Evolutionary conservation across 2,329 filamentous ascomycete genomes (phyloP), one percentile per base, ranked within the genome.

Genomic region (Coniochaeta sp.): DNA sequence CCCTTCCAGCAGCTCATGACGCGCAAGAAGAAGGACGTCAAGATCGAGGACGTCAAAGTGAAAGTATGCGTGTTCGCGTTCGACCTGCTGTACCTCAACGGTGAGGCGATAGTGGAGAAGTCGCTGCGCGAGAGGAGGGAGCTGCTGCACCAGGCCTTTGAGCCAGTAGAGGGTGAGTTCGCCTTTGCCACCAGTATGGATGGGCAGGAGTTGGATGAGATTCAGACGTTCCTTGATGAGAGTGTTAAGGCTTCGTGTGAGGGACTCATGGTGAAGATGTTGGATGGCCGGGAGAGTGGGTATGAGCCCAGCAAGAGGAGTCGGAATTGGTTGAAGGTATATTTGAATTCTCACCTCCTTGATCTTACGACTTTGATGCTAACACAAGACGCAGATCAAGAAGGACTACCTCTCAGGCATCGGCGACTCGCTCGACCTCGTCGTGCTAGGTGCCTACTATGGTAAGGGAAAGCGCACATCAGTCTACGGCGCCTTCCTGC

Each of bases 1-100:
- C 94, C 94, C 0, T 99, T 99, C 75, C 94, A 99, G 68, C 91
- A 96, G 65, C 79, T 99, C 42, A 97, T 97, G 94, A 97, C 94
- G 13, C 82, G 94, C 51, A 99, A 99, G 74, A 86, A 89, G 67
- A 99, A 97, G 72, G 92, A 97, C 60, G 94, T 97, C 63, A 96
- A 95, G 67, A 77, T 89, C 7, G 91, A 96, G 64, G 92, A 97
- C 60, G 87, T 97, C 55, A 96, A 95, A 66, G 86, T 97, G 71
- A 94, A 95, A 67, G 92, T 97, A 42, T 97, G 91, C 68, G 90
- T 97, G 9, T 97, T 96, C 67, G 94, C 92, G 3, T 97, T 97
- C 67, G 94, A 97, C 65, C 73, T 99, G 51, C 78, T 99, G 9
- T 99, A 94, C 67, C 77, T 96, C 53, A 96, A 99, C 61, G 94